A percentile compares a stretch with the other conserved stretches of the same genome.
Conservation (phyloP, 208 protist genomes). For the Crithidia thermophila region DNA sequence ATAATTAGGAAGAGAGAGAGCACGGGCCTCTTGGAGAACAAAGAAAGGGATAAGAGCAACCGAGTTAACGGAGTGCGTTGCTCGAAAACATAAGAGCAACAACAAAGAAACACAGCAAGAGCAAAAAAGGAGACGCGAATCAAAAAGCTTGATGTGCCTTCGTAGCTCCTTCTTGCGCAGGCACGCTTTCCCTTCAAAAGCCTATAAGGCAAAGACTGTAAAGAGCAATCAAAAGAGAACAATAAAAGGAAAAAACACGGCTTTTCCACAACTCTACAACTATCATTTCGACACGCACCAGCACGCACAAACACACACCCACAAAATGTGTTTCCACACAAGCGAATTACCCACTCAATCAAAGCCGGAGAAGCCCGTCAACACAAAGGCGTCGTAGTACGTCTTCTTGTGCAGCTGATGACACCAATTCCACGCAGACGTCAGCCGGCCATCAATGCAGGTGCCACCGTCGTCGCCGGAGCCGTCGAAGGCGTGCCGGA, state of each 20-base stretch:
- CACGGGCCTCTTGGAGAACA: too few relatives aligned
- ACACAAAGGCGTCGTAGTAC: conserved; percentile 96
- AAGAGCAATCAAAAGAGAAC: neutral
- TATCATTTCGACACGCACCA: too few relatives aligned
- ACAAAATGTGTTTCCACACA: too few relatives aligned
- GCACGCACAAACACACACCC: too few relatives aligned
- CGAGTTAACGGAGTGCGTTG: too few relatives aligned
- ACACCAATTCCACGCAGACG: conserved; percentile 98
- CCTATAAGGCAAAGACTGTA: neutral
- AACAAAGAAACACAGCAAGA: too few relatives aligned
- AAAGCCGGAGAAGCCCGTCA: conserved; percentile 96
- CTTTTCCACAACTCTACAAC: neutral
- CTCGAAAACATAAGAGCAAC: too few relatives aligned
- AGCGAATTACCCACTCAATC: conserved; percentile 63
- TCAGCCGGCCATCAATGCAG: conserved; percentile 98
- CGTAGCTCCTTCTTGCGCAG: neutral
- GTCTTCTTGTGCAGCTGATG: conserved; percentile 95
- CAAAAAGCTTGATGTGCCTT: too few relatives aligned
- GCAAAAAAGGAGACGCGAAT: neutral
- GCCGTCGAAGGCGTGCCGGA: conserved; percentile 95
- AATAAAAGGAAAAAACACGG: neutral
- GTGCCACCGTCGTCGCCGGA: conserved; percentile 93
- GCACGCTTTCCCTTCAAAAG: too few relatives aligned
- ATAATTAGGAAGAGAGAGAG: too few relatives aligned
- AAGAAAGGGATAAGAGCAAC: too few relatives aligned